phyloP scores from a whole-genome alignment of 306 rosid genomes.

The Pachyrhizus erosus region DNA sequence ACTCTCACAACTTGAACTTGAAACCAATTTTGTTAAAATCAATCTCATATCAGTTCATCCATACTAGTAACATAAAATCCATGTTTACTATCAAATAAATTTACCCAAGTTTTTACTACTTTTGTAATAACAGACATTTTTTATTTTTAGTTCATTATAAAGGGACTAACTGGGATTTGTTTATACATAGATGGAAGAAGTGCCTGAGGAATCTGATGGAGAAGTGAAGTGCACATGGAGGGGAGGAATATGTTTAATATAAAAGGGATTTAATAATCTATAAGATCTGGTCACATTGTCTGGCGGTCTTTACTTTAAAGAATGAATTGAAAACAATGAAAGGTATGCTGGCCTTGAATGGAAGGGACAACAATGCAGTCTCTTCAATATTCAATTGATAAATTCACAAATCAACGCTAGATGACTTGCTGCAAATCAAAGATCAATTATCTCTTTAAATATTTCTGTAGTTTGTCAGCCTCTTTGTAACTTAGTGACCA shows the following conservation, averaged over 20 bases:
- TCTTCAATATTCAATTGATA: constrained; percentile 49
- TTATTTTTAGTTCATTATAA: constrained; percentile 3
- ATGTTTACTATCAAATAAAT: background rate
- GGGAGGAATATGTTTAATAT: constrained; percentile 47
- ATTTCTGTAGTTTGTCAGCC: constrained; percentile 42
- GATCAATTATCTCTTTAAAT: constrained; percentile 33
- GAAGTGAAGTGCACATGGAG: constrained; percentile 77
- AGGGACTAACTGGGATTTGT: constrained; percentile 47
- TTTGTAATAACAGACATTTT: background rate
- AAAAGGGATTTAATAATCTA: constrained; percentile 38
- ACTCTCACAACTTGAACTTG: too few species aligned
- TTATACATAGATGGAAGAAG: constrained; percentile 47
- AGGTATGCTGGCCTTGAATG: constrained; percentile 62
- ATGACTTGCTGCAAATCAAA: constrained; percentile 37
- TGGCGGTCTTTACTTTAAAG: constrained; percentile 52
- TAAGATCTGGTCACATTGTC: constrained; percentile 65
- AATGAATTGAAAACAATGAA: constrained; percentile 49
- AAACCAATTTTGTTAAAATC: too few species aligned
- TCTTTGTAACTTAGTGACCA: constrained; percentile 40
- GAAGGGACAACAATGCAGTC: constrained; percentile 61
- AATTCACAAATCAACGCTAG: constrained; percentile 45
- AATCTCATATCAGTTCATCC: too few species aligned
- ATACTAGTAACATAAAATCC: too few species aligned
- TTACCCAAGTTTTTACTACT: background rate
- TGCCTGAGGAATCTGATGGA: constrained; percentile 57